phyloP scores from a whole-genome alignment of 2,329 filamentous ascomycete species.

The Calonectria naviculata region DNA sequence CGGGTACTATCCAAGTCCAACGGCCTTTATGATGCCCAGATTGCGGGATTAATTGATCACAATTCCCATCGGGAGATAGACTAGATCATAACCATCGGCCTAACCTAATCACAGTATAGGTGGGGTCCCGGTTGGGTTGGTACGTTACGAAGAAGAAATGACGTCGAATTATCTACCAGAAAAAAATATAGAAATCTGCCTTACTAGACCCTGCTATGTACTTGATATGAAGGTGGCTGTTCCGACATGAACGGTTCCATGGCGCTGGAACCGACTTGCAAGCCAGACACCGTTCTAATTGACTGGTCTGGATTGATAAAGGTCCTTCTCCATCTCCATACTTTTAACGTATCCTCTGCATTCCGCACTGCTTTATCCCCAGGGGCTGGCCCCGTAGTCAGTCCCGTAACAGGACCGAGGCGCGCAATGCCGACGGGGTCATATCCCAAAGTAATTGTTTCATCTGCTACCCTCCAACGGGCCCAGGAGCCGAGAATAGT shows the following conservation, averaged over 20 bases:
- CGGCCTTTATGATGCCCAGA: too few species aligned
- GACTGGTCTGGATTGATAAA: neutral
- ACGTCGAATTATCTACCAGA: neutral
- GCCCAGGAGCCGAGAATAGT: slow-evolving; percentile 22
- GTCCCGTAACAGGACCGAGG: slow-evolving; percentile 4
- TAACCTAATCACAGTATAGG: neutral
- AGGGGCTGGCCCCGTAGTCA: neutral
- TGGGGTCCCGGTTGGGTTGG: too few species aligned
- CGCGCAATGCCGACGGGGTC: slow-evolving; percentile 17
- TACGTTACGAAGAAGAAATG: neutral
- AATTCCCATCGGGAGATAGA: neutral
- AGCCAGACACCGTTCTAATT: neutral
- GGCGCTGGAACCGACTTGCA: neutral
- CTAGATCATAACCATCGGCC: neutral
- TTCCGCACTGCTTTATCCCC: neutral
- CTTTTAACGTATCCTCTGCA: neutral
- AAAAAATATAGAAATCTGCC: neutral
- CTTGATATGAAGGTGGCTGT: neutral
- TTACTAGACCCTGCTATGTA: neutral
- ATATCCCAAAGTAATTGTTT: slow-evolving; percentile 11
- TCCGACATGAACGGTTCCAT: neutral
- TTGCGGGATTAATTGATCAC: neutral
- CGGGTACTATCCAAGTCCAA: neutral
- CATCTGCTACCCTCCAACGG: slow-evolving; percentile 18
- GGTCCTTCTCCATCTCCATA: neutral